Evolutionary conservation across 2,329 filamentous ascomycete genomes (phyloP), one percentile per base, ranked within the genome.

Genomic region (Aspergillus tamarii): DNA sequence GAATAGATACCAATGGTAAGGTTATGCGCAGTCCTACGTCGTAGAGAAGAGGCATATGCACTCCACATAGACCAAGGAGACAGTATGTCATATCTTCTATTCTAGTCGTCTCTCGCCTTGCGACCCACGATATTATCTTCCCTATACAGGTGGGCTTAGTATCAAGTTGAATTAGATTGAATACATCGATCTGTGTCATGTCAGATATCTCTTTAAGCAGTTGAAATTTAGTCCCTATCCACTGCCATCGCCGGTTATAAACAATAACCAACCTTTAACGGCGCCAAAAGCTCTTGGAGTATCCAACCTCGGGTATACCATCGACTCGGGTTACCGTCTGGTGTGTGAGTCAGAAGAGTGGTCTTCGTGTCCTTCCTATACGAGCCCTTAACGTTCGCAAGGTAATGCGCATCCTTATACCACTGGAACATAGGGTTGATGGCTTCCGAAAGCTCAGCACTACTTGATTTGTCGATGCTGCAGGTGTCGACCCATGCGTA

Each of bases 11-110:
- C 30, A 32, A 11, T 7, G 45, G 45, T 26, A 50, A 28, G 8
- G 23, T 28, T 14, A 50, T 50, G 0, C 45, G 45, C 21, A 50
- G 26, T 7, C 45, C 72, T 59, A 76, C 74, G 9, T 74, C 74
- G 50, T 76, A 76, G n/a, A 63, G 4, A 32, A 63, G 36, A 6
- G 70, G 71, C 63, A 73, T 72, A 57, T 71, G 70, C 45, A 73
- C 64, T 19, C 61, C 64, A 50, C 75, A 76, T 0, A 76, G 19
- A 1, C 74, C 74, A 10, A 77, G 46, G 11, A 76, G 66, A 57
- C 72, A 68, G 60, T 76, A 77, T 5, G 75, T 72, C 3, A 58
- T 61, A 58, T 75, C 73, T 46, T 74, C 72, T 4, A 64, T n/a
- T 36, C 68, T 63, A 2, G 72, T 70, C 5, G 73, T 73, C 34